Base-by-base conservation (phyloP, 352 stramenopile species). In the Globisporangium cystogenes region DNA sequence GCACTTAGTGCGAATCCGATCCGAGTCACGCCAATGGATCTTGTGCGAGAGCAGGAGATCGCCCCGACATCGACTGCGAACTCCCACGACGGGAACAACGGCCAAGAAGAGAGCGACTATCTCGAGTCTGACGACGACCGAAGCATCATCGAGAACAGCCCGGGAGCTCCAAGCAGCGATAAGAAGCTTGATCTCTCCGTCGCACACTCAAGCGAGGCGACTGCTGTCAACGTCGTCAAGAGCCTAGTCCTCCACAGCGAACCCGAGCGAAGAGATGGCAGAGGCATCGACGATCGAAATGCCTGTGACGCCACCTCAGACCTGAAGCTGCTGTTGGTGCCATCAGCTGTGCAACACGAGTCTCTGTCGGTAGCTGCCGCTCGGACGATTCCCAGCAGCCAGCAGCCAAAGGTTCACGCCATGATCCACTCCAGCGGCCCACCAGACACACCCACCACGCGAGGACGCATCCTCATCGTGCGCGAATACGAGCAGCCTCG, bases 391-490 rank as follows among this genome's bases (percentile, higher is more conserved):
- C 33, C 33, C 3, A 39, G 33, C 33, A 16, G 18, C 14, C 33
- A 39, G 4, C 1, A 39, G 33, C 4, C 33, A 12, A 39, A 31
- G 41, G 53, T 23, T 39, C 3, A 62, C 27, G 27, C 21, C 18
- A 11, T 6, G 29, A 33, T 15, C 24, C 33, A 12, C 10, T 18
- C 33, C 10, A 16, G 12, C 18, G 31, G 7, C 11, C n/a, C 12
- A n/a, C 6, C 20, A 26, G 14, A n/a, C 16, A 35, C 45, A 31
- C 21, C 37, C 23, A 42, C n/a, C 23, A 41, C 50, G 27, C 52
- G 60, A 35, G 23, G 51, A 24, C 65, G 55, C 20, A 58, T 89
- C 11, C 48, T 63, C 23, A 88, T 90, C 31, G 51, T 90, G 3
- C 75, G 80, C 27, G 75, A 71, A 29, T 87, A 82, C 31, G 55